A percentile compares a stretch with the other conserved stretches of the same genome.
Evolutionary conservation across 352 stramenopile genomes (phyloP).

Genomic region (Phytophthora foliorum): DNA sequence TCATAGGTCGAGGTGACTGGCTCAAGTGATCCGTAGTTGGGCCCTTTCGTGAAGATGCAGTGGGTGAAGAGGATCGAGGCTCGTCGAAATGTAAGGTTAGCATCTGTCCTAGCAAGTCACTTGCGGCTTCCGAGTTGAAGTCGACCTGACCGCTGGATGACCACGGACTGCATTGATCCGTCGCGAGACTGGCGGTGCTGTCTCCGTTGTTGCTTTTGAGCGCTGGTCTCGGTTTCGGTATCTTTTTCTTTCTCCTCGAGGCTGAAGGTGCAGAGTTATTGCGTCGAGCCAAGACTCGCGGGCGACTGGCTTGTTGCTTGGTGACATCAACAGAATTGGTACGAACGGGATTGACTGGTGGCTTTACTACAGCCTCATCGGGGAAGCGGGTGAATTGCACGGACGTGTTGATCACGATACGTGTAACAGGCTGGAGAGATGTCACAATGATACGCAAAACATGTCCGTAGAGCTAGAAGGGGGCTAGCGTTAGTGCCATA

Average conservation of each 20-base stretch:
- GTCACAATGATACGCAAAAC: conserved; percentile 57
- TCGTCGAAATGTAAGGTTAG: conserved; percentile 19
- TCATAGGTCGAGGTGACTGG: conserved; percentile 15
- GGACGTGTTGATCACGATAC: conserved; percentile 64
- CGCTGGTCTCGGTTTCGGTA: not conserved
- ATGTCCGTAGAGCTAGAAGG: conserved; percentile 60
- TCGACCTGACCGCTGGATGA: conserved; percentile 18
- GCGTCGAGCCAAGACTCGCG: conserved; percentile 1
- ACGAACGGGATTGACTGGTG: conserved; percentile 13
- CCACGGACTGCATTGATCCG: conserved; percentile 39
- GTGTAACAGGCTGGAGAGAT: conserved; percentile 46
- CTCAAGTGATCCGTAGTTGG: conserved; percentile 14
- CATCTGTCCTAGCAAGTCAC: not conserved
- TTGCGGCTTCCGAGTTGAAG: not conserved
- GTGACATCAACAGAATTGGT: not conserved
- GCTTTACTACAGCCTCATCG: conserved; percentile 23
- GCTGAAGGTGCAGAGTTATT: conserved; percentile 19
- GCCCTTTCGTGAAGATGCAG: conserved; percentile 15
- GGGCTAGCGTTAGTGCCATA: not conserved
- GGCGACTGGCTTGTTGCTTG: conserved; percentile 8
- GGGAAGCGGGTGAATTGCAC: conserved; percentile 54
- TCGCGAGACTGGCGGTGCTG: conserved; percentile 28
- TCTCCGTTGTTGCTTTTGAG: conserved; percentile 18
- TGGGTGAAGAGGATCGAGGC: not conserved
- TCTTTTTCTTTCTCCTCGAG: conserved; percentile 14